Percentiles rank a stretch among this genome's conserved stretches.
These are phyloP conservation scores for Aspergillus caelatus DNA, from an alignment of 2,329 filamentous ascomycete species.

Conservation along the genomic window DNA sequence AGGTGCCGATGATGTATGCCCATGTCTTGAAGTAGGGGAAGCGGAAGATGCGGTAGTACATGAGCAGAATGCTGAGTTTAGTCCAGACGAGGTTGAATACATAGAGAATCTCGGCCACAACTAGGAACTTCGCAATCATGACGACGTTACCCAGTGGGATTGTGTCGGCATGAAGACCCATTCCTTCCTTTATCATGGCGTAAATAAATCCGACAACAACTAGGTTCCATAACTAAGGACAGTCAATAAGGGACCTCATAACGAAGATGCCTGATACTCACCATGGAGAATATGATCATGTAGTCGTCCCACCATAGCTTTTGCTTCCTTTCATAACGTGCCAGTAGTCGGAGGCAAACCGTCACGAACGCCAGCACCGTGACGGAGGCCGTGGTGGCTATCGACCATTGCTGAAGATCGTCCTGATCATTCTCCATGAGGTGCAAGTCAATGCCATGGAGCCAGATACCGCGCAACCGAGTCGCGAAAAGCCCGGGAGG, in stretches of 20 bases:
- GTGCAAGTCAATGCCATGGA: neutral
- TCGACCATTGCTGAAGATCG: constrained; percentile 49
- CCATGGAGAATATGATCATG: constrained; percentile 54
- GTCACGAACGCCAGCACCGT: constrained; percentile 45
- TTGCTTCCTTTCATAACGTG: constrained; percentile 48
- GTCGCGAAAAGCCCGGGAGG: neutral
- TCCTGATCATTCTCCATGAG: constrained; percentile 18
- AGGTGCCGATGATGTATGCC: constrained; percentile 30
- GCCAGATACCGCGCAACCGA: neutral
- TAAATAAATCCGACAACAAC: constrained; percentile 53
- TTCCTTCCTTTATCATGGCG: constrained; percentile 50
- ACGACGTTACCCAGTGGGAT: constrained; percentile 40
- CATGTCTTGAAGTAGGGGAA: constrained; percentile 31
- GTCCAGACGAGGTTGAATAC: constrained; percentile 36
- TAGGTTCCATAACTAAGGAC: constrained; percentile 24
- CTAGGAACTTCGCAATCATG: constrained; percentile 34
- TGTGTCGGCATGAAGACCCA: constrained; percentile 52
- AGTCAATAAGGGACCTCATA: neutral
- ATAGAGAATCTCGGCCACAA: constrained; percentile 45
- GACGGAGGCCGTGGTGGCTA: constrained; percentile 45
- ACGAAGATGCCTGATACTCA: constrained; percentile 25
- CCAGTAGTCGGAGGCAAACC: constrained; percentile 46
- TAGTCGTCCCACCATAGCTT: constrained; percentile 57
- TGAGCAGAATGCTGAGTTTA: constrained; percentile 29
- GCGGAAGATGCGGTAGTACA: constrained; percentile 34